Percentiles rank a stretch among this genome's conserved stretches.
phyloP scores from a whole-genome alignment of 495 filamentous ascomycete genomes.

The Letharia lupina region DNA sequence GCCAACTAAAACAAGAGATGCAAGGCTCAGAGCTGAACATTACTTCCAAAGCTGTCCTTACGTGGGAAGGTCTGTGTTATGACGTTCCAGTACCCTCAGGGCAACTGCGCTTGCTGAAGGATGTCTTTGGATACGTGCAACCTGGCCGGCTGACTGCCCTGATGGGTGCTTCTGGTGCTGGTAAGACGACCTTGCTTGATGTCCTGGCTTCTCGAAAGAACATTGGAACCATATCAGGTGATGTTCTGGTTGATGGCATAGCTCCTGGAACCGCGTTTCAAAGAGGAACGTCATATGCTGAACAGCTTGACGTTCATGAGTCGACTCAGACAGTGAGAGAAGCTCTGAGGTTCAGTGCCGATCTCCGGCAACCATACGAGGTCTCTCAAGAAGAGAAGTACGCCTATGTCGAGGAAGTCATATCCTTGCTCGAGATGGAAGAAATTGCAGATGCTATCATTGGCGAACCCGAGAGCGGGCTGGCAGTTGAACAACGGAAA shows the following conservation, averaged over 20 bases:
- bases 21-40: neutral
- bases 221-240: neutral
- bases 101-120: neutral
- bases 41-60: neutral
- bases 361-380: slow-evolving; percentile 46
- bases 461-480: slow-evolving; percentile 43
- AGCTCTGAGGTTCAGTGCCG: slow-evolving; percentile 50
- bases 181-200: neutral
- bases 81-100: neutral
- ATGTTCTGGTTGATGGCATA: neutral
- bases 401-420: slow-evolving; percentile 51
- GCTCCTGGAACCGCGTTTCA: too few relatives aligned
- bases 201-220: neutral
- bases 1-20: neutral
- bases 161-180: neutral
- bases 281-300: neutral
- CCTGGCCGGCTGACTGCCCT: neutral
- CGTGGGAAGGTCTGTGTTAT: neutral
- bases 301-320: neutral
- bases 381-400: slow-evolving; percentile 45
- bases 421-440: slow-evolving; percentile 50
- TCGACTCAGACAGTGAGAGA: slow-evolving; percentile 46
- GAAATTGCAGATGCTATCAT: slow-evolving; percentile 48
- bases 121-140: neutral
- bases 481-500: slow-evolving; percentile 55